Conservation (phyloP, 2,329 filamentous ascomycete genomes). For the Blumeria graminis region DNA sequence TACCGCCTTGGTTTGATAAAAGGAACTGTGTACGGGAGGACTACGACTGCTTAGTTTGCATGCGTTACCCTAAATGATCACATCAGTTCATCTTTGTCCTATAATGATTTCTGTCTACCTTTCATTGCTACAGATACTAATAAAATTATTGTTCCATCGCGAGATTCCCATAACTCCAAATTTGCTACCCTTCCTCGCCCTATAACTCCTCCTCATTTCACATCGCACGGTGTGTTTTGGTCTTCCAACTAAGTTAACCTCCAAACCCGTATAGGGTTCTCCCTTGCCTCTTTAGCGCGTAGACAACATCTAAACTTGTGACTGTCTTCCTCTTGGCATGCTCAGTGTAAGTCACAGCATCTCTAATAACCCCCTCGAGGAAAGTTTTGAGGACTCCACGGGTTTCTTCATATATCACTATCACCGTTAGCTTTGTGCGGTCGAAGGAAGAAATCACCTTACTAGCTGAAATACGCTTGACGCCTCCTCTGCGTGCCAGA, state of each 20-base stretch:
- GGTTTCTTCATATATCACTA: conserved; percentile 54
- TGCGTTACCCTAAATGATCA: too few species aligned
- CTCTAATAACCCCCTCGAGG: conserved; percentile 56
- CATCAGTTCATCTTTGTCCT: too few species aligned
- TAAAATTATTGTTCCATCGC: too few species aligned
- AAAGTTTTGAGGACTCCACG: conserved; percentile 65
- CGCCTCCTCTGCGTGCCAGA: conserved; percentile 97
- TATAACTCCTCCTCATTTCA: too few species aligned
- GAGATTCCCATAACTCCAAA: too few species aligned
- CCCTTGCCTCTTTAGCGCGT: conserved; percentile 41
- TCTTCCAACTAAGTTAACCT: conserved; percentile 23
- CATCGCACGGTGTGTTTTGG: too few species aligned
- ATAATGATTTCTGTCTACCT: too few species aligned
- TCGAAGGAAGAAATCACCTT: conserved; percentile 12
- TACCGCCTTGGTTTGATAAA: too few species aligned
- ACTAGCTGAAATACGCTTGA: conserved; percentile 98
- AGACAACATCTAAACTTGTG: conserved; percentile 39
- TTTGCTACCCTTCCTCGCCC: too few species aligned
- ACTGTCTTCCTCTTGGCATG: conserved; percentile 61
- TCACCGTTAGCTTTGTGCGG: background rate
- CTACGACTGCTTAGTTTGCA: too few species aligned
- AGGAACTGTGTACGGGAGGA: too few species aligned
- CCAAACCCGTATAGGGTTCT: conserved; percentile 45
- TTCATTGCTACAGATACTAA: too few species aligned
- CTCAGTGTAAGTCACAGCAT: conserved; percentile 56